Evolutionary conservation across 345 rosid species (phyloP).

Genomic region (Lenwebbia sp.): DNA sequence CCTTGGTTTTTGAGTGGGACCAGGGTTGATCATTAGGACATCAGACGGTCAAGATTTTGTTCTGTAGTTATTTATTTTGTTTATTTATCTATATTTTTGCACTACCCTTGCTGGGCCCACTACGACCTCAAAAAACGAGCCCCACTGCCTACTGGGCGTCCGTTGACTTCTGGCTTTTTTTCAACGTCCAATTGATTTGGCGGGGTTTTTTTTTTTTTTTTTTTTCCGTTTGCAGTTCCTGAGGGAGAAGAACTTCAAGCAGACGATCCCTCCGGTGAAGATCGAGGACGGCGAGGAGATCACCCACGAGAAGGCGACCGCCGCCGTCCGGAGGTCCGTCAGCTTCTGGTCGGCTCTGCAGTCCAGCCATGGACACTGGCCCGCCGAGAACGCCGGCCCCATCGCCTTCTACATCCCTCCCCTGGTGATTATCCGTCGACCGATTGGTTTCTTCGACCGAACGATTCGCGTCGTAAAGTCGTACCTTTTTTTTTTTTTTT

Average conservation of each 20-base stretch:
- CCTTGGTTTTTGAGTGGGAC: neutral
- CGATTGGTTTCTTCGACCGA: neutral
- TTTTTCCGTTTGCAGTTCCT: slow-evolving; percentile 21
- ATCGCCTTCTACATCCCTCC: slow-evolving; percentile 55
- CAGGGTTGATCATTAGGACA: neutral
- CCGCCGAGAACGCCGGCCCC: slow-evolving; percentile 53
- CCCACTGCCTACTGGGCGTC: neutral
- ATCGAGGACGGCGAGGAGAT: slow-evolving; percentile 36
- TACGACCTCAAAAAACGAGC: neutral
- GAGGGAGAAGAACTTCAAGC: slow-evolving; percentile 46
- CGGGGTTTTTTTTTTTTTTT: neutral
- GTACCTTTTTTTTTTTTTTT: neutral
- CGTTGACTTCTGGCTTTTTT: neutral
- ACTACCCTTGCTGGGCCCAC: no score
- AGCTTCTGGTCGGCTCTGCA: slow-evolving; percentile 48
- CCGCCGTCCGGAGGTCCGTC: slow-evolving; percentile 32
- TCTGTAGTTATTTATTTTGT: neutral
- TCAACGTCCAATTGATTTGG: neutral
- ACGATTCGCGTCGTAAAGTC: neutral
- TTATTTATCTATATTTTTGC: no score
- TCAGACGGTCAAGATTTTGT: neutral
- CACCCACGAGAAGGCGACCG: slow-evolving; percentile 28
- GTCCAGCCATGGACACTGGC: slow-evolving; percentile 60
- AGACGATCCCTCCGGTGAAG: slow-evolving; percentile 26
- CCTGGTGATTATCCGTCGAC: slow-evolving; percentile 5